phyloP scores from a whole-genome alignment of 2,329 filamentous ascomycete species.

The Neofusicoccum kwambonambiense region DNA sequence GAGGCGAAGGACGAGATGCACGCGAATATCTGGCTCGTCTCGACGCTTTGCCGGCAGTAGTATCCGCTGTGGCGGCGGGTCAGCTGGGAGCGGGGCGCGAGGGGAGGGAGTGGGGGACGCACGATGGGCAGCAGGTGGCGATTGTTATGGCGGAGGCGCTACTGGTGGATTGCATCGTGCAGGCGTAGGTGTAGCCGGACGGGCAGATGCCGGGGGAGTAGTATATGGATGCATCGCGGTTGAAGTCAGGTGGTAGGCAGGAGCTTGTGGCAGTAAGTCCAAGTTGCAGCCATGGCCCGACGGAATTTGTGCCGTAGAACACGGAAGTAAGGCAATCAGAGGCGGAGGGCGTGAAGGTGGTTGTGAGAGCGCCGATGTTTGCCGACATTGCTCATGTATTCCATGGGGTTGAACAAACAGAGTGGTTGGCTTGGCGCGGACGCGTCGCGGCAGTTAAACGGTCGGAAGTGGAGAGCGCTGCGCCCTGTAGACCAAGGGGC shows the following conservation, averaged over 20 bases:
- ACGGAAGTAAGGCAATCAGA: not conserved
- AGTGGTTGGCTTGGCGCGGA: not conserved
- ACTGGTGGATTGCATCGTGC: not conserved
- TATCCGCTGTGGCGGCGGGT: not conserved
- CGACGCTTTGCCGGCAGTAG: not conserved
- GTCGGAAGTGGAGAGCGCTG: not conserved
- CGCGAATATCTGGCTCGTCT: not conserved
- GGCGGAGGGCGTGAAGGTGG: not conserved
- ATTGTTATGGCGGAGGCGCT: not conserved
- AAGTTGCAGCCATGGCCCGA: not conserved
- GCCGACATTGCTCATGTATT: not conserved
- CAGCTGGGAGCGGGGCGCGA: not conserved
- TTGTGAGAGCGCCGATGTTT: not conserved
- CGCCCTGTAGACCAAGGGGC: not conserved
- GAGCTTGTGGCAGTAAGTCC: not conserved
- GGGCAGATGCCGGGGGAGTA: constrained; percentile 1
- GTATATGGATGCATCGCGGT: not conserved
- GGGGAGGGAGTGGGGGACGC: not conserved
- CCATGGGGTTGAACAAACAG: not conserved
- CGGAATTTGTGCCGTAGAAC: not conserved
- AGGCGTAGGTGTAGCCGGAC: not conserved
- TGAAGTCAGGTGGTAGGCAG: not conserved
- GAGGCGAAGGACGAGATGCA: not conserved
- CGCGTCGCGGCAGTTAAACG: not conserved
- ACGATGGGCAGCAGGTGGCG: not conserved